phyloP scores from a whole-genome alignment of 108 stramenopile genomes.

The Cylindrotheca fusiformis region DNA sequence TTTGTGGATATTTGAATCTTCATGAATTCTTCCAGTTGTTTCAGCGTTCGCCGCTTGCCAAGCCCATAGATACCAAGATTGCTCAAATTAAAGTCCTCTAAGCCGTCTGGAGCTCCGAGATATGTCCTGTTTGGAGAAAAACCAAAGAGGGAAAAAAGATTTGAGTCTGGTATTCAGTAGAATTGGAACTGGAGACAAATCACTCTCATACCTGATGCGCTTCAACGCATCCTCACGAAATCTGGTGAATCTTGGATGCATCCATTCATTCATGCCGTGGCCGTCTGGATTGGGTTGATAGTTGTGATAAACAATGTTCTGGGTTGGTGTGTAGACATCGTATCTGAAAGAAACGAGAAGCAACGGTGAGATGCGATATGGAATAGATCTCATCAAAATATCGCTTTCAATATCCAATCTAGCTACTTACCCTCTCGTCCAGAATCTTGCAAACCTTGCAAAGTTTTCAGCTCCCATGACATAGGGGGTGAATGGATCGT shows the following conservation, averaged over 20 bases:
- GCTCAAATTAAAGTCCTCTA: constrained; percentile 25
- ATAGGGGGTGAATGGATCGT: constrained; percentile 86
- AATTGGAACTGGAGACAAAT: not conserved
- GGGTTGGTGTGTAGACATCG: constrained; percentile 84
- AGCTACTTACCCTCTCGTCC: constrained; percentile 48
- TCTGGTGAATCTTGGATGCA: constrained; percentile 46
- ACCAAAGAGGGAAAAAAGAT: too few species aligned
- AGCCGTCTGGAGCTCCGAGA: constrained; percentile 19
- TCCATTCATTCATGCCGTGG: constrained; percentile 64
- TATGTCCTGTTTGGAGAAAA: constrained; percentile 8
- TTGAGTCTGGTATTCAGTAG: not conserved
- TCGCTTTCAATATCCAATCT: constrained; percentile 1
- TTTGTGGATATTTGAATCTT: constrained; percentile 51
- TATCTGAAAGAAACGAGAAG: constrained; percentile 44
- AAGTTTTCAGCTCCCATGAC: constrained; percentile 91
- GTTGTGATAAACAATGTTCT: constrained; percentile 67
- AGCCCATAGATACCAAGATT: constrained; percentile 84
- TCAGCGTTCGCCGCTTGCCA: constrained; percentile 70
- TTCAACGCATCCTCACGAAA: constrained; percentile 22
- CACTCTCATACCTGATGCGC: constrained; percentile 23
- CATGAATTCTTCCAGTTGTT: constrained; percentile 68
- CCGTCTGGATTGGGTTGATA: constrained; percentile 40
- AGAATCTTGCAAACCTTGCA: constrained; percentile 80
- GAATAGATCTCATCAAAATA: not conserved
- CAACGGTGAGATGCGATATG: not conserved